Conservation (phyloP, 345 rosid species). For the Arabidopsis arenosa region DNA sequence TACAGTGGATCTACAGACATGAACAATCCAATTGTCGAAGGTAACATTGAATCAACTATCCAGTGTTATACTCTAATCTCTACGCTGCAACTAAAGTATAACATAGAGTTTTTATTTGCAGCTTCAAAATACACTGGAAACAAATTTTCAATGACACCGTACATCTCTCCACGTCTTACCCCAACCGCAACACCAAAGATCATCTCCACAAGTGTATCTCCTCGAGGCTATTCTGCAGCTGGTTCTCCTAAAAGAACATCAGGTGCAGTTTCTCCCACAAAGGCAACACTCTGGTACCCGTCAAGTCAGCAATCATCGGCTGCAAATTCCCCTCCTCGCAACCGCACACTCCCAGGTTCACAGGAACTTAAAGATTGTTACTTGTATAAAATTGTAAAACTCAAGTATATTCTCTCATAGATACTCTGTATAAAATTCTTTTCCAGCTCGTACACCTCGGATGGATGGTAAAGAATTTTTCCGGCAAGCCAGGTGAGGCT, state of each 20-base stretch:
- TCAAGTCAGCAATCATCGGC: slow-evolving; percentile 98
- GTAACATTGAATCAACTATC: slow-evolving; percentile 46
- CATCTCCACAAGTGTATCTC: slow-evolving; percentile 70
- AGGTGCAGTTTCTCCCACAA: slow-evolving; percentile 70
- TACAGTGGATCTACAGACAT: slow-evolving; percentile 49
- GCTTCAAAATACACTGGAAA: slow-evolving; percentile 60
- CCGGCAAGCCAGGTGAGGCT: slow-evolving; percentile 82
- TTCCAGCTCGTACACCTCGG: slow-evolving; percentile 64
- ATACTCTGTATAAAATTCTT: slow-evolving; percentile 8
- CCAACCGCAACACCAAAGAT: slow-evolving; percentile 90
- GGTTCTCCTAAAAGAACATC: slow-evolving; percentile 76
- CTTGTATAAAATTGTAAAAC: background rate
- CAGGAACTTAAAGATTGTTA: background rate
- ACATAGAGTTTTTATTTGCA: slow-evolving; percentile 26
- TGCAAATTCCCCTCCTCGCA: slow-evolving; percentile 91
- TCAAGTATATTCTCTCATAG: slow-evolving; percentile 7
- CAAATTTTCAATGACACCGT: slow-evolving; percentile 80
- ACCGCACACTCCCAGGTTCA: slow-evolving; percentile 72
- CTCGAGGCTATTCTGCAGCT: slow-evolving; percentile 75
- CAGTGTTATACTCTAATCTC: background rate
- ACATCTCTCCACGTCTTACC: slow-evolving; percentile 78
- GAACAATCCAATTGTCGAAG: slow-evolving; percentile 57
- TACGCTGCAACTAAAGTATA: slow-evolving; percentile 2
- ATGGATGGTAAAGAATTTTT: slow-evolving; percentile 97
- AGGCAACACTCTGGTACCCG: slow-evolving; percentile 69